These are phyloP conservation scores for Hemileccinum impolitum DNA, from an alignment of 768 basidiomycete genomes.

Conservation along the genomic window DNA sequence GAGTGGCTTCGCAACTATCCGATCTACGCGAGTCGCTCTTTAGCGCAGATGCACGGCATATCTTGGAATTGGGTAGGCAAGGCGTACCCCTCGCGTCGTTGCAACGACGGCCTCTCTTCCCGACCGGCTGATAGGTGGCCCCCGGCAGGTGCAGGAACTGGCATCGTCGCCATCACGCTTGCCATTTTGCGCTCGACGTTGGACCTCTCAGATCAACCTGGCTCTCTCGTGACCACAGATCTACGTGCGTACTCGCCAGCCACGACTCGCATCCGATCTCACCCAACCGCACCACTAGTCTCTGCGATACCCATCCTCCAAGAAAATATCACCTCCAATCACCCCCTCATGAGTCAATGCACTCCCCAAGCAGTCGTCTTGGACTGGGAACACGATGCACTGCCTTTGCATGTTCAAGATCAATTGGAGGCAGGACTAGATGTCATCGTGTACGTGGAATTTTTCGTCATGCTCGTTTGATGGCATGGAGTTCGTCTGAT, in stretches of 20 bases:
- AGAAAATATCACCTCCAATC: conserved; percentile 59
- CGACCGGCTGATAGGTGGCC: background rate
- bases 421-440: conserved; percentile 45
- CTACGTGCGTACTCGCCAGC: conserved; percentile 48
- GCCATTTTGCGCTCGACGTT: conserved; percentile 49
- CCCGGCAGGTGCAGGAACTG: conserved; percentile 76
- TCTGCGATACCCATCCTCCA: conserved; percentile 79
- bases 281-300: conserved; percentile 40
- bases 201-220: conserved; percentile 13
- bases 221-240: conserved; percentile 63
- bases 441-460: conserved; percentile 59
- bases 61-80: conserved; percentile 69
- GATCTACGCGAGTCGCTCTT: conserved; percentile 39
- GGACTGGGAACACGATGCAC: conserved; percentile 70
- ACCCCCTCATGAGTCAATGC: conserved; percentile 30
- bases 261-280: background rate
- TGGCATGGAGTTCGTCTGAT: background rate
- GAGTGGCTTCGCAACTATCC: conserved; percentile 1
- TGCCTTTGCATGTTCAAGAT: conserved; percentile 47
- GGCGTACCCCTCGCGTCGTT: background rate
- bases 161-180: conserved; percentile 70
- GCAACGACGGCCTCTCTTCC: background rate
- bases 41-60: conserved; percentile 33
- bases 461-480: background rate
- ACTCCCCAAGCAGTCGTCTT: conserved; percentile 41